Evolutionary conservation across 306 rosid species (phyloP).

Genomic region (Pterocarpus santalinus): DNA sequence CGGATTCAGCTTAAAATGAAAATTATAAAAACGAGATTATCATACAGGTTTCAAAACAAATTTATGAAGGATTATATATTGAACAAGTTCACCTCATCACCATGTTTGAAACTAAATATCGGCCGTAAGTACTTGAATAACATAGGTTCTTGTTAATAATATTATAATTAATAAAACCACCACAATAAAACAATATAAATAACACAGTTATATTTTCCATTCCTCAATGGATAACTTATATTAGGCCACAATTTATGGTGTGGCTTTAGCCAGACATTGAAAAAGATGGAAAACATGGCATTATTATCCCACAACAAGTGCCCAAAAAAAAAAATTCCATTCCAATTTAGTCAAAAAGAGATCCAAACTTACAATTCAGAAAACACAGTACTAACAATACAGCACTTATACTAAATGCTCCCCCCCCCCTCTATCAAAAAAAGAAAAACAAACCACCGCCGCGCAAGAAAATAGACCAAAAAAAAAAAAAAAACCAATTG

Average conservation of each 20-base stretch:
- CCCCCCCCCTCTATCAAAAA: not conserved
- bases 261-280: not conserved
- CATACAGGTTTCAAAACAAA: not conserved
- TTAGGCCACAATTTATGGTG: conserved; percentile 27
- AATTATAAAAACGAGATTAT: not conserved
- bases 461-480: not conserved
- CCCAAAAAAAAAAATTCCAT: not conserved
- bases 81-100: conserved; percentile 2
- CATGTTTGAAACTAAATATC: conserved; percentile 2
- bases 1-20: not conserved
- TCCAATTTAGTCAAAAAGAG: not conserved
- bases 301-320: not conserved
- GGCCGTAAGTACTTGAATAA: not conserved
- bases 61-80: not conserved
- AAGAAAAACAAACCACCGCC: no score
- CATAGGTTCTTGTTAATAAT: conserved; percentile 11
- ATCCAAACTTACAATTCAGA: not conserved
- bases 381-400: not conserved
- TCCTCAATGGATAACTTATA: not conserved
- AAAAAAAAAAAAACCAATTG: not conserved
- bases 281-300: conserved; percentile 10
- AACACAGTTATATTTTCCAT: not conserved
- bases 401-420: not conserved
- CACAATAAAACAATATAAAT: not conserved
- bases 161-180: not conserved